A percentile compares a stretch with the other conserved stretches of the same genome.
Conservation (phyloP, 176 grass and related monocot species). For the Raddia guianensis region DNA sequence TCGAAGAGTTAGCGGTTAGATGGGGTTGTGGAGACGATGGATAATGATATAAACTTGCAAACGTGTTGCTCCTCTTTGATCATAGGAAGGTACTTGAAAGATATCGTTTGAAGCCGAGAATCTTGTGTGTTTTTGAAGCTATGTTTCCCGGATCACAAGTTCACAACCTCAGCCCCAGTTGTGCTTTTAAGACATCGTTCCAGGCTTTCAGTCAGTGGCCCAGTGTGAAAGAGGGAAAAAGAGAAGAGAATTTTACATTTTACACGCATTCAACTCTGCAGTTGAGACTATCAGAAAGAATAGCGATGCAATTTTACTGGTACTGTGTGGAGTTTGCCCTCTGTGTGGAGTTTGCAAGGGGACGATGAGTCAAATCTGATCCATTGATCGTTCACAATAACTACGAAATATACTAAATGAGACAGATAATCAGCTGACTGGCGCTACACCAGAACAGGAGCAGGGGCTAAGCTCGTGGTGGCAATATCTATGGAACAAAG, state of each 20-base stretch:
- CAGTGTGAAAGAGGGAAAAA: not conserved
- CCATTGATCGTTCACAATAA: too few relatives aligned
- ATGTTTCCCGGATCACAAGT: not conserved
- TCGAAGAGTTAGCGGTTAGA: not conserved
- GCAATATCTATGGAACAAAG: too few relatives aligned
- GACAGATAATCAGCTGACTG: too few relatives aligned
- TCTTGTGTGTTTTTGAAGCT: not conserved
- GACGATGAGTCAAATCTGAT: too few relatives aligned
- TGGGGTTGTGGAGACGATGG: not conserved
- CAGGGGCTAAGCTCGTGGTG: too few relatives aligned
- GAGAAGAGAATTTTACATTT: not conserved
- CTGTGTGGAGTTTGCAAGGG: too few relatives aligned
- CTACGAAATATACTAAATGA: too few relatives aligned
- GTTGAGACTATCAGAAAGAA: not conserved
- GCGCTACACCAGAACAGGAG: too few relatives aligned
- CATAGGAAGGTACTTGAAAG: not conserved
- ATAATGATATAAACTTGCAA: not conserved
- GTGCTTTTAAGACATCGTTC: not conserved
- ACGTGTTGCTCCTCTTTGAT: not conserved
- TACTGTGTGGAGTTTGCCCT: not conserved
- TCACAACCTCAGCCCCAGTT: not conserved
- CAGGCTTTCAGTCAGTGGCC: not conserved
- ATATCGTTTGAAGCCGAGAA: not conserved
- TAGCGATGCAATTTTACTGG: not conserved
- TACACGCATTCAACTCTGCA: slow-evolving; percentile 21